Conservation (phyloP, 2,329 filamentous ascomycete species). For the Talaromyces marneffei region DNA sequence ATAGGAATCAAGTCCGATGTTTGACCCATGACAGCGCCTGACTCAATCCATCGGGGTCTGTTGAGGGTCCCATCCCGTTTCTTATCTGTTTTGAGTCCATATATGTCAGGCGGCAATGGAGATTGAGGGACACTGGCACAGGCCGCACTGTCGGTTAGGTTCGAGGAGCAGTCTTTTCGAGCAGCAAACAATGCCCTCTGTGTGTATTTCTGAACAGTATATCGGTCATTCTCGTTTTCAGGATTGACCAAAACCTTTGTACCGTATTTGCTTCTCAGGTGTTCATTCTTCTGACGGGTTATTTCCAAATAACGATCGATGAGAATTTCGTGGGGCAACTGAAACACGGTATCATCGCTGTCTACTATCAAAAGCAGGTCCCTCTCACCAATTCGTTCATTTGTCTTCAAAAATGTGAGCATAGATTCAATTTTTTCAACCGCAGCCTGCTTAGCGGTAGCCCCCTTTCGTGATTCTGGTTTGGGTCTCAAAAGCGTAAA, state of each 20-base stretch:
- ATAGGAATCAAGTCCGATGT: conserved; percentile 45
- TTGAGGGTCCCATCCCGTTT: conserved; percentile 33
- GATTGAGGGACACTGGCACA: conserved; percentile 51
- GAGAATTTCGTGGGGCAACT: conserved; percentile 58
- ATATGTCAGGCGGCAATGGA: conserved; percentile 45
- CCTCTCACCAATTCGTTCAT: conserved; percentile 46
- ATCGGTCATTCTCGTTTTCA: conserved; percentile 15
- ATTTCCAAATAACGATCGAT: conserved; percentile 57
- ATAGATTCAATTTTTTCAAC: conserved; percentile 43
- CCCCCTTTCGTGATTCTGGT: conserved; percentile 20
- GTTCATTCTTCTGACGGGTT: conserved; percentile 48
- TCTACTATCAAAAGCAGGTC: conserved; percentile 62
- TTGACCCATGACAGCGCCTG: conserved; percentile 47
- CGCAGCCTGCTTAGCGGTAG: conserved; percentile 37
- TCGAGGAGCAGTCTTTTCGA: conserved; percentile 48
- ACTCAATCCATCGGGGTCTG: conserved; percentile 46
- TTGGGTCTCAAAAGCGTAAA: conserved; percentile 49
- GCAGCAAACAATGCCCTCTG: conserved; percentile 54
- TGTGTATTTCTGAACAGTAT: conserved; percentile 39
- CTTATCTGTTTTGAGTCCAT: conserved; percentile 41
- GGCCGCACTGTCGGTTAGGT: conserved; percentile 39
- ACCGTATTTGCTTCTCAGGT: conserved; percentile 48
- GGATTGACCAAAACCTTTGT: conserved; percentile 22
- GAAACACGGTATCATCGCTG: conserved; percentile 59
- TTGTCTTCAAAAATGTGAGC: conserved; percentile 44